These are phyloP conservation scores for Ophiostoma quercus DNA, from an alignment of 2,329 filamentous ascomycete species.

Conservation along the genomic window DNA sequence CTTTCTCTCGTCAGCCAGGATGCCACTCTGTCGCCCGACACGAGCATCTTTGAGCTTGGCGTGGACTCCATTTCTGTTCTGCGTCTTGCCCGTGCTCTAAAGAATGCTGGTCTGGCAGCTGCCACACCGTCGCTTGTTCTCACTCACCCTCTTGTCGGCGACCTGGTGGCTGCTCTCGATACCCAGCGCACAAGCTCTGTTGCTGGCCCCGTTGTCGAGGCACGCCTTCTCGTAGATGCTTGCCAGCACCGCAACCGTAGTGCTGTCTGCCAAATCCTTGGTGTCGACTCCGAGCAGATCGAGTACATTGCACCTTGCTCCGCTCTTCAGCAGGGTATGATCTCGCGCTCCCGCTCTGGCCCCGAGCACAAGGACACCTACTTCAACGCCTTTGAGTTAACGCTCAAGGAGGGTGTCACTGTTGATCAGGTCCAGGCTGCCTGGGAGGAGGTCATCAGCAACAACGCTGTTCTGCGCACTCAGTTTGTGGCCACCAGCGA, in stretches of 20 bases:
- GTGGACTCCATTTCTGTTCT: slow-evolving; percentile 84
- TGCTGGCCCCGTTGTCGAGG: slow-evolving; percentile 38
- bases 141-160: slow-evolving; percentile 50
- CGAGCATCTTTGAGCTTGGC: slow-evolving; percentile 78
- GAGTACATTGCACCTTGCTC: slow-evolving; percentile 79
- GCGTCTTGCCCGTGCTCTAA: slow-evolving; percentile 60
- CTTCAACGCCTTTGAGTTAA: slow-evolving; percentile 68
- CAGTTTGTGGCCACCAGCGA: slow-evolving; percentile 67
- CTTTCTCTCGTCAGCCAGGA: slow-evolving; percentile 44
- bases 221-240: slow-evolving; percentile 58
- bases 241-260: slow-evolving; percentile 57
- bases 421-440: slow-evolving; percentile 46
- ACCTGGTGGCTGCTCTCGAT: slow-evolving; percentile 41
- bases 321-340: slow-evolving; percentile 78
- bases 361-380: slow-evolving; percentile 54
- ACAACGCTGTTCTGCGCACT: slow-evolving; percentile 64
- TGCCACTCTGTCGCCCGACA: slow-evolving; percentile 44
- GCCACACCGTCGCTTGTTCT: slow-evolving; percentile 64
- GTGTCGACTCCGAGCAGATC: slow-evolving; percentile 48
- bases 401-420: slow-evolving; percentile 45
- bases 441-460: slow-evolving; percentile 50
- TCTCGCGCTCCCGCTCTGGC: slow-evolving; percentile 57
- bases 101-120: slow-evolving; percentile 57
- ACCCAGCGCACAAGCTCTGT: slow-evolving; percentile 20
- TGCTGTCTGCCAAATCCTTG: slow-evolving; percentile 49